A percentile compares a stretch with the other conserved stretches of the same genome.
Conservation (phyloP, 164 flowering plant genomes). For the Hamamelis virginiana region DNA sequence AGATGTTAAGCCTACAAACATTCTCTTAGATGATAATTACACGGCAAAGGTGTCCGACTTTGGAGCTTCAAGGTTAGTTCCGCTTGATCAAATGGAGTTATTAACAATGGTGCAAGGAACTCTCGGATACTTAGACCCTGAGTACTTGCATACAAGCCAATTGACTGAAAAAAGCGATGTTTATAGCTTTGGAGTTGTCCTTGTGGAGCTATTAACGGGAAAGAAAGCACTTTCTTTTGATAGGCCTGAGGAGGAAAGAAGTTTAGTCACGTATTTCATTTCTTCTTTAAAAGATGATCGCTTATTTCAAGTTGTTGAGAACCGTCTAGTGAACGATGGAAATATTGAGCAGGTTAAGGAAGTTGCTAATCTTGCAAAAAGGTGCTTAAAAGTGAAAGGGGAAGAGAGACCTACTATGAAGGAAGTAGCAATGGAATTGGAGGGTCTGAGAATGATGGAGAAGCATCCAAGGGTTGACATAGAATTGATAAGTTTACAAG, state of each 20-base stretch:
- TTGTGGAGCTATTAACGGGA: too few species aligned
- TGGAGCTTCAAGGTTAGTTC: constrained; percentile 41
- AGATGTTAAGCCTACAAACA: neutral
- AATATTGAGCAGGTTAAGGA: constrained; percentile 4
- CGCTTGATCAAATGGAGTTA: constrained; percentile 32
- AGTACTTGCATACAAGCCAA: too few species aligned
- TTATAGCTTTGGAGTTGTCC: too few species aligned
- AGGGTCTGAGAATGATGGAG: neutral
- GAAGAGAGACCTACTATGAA: constrained; percentile 18
- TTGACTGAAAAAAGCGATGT: too few species aligned
- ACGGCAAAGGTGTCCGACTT: constrained; percentile 47
- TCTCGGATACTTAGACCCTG: too few species aligned
- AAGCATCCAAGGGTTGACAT: constrained; percentile 12
- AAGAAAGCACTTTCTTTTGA: too few species aligned
- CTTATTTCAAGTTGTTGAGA: constrained; percentile 15
- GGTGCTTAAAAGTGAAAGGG: constrained; percentile 13
- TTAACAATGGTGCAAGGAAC: neutral
- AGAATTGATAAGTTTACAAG: neutral
- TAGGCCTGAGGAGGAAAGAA: too few species aligned
- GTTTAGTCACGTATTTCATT: constrained; percentile 26
- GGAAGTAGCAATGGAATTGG: constrained; percentile 21
- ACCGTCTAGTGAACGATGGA: constrained; percentile 3
- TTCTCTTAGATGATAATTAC: too few species aligned
- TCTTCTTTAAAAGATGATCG: constrained; percentile 18
- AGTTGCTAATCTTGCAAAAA: constrained; percentile 20